A percentile compares a stretch with the other conserved stretches of the same genome.
These are phyloP conservation scores for Candida nanaspora DNA, from an alignment of 805 yeast species.

Conservation along the genomic window DNA sequence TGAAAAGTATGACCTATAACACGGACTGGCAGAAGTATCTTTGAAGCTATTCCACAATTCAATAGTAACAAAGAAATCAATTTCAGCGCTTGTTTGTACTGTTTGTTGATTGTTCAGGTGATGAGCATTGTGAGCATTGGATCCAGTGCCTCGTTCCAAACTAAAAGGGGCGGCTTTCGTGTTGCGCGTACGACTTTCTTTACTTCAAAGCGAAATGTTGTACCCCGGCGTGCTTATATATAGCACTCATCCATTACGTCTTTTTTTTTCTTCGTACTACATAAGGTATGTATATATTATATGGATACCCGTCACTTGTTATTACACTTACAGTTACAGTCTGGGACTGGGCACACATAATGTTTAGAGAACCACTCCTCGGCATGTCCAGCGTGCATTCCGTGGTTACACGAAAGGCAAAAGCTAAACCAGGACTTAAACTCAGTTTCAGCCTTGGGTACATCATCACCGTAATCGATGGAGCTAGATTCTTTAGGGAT, in stretches of 20 bases:
- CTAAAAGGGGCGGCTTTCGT: neutral
- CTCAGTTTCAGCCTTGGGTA: constrained; percentile 28
- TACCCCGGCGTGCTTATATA: too few species aligned
- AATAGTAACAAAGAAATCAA: too few species aligned
- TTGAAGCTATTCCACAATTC: too few species aligned
- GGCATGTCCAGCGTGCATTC: constrained; percentile 93
- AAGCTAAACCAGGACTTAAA: constrained; percentile 86
- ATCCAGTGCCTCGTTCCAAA: neutral
- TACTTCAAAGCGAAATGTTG: neutral
- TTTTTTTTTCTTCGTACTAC: too few species aligned
- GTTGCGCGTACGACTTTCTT: neutral
- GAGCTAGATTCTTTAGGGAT: constrained; percentile 34
- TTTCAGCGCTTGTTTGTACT: too few species aligned
- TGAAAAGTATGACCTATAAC: too few species aligned
- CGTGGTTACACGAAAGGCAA: constrained; percentile 87
- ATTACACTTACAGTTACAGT: constrained; percentile 79
- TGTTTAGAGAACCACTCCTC: constrained; percentile 93
- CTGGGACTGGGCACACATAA: constrained; percentile 88
- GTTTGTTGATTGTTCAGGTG: neutral
- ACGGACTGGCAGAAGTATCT: too few species aligned
- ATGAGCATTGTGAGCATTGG: neutral
- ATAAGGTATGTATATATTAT: too few species aligned
- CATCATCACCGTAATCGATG: constrained; percentile 15
- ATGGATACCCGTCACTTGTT: constrained; percentile 25
- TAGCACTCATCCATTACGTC: too few species aligned